phyloP scores from a whole-genome alignment of 2,329 filamentous ascomycete species.

The Sclerotinia minor region DNA sequence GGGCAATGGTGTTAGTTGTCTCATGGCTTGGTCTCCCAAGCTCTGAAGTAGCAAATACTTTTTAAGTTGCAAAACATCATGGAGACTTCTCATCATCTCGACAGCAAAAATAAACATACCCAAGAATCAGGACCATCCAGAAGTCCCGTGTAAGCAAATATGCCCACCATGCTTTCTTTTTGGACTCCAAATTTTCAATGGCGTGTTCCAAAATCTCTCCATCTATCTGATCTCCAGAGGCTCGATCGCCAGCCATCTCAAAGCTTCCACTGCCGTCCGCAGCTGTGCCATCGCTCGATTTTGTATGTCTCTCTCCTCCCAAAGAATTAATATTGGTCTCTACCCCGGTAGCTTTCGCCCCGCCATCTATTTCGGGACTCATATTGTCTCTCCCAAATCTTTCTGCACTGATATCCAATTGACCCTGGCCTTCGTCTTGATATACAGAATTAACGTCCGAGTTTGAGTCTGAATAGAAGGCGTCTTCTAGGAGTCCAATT shows the following conservation, averaged over 20 bases:
- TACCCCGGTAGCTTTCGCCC: constrained; percentile 29
- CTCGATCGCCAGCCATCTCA: constrained; percentile 26
- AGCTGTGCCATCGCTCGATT: constrained; percentile 34
- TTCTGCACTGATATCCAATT: constrained; percentile 25
- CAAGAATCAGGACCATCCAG: constrained; percentile 77
- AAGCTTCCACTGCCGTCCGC: constrained; percentile 25
- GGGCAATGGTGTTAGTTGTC: constrained; percentile 91
- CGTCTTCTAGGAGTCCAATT: constrained; percentile 39
- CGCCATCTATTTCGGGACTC: constrained; percentile 6
- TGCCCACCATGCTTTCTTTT: constrained; percentile 60
- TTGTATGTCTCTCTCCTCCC: constrained; percentile 30
- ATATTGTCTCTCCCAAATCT: constrained; percentile 21
- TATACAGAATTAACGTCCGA: constrained; percentile 16
- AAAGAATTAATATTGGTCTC: constrained; percentile 28
- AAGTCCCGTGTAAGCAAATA: constrained; percentile 86
- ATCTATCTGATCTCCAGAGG: constrained; percentile 27
- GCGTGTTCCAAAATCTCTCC: constrained; percentile 43
- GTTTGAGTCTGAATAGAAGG: constrained; percentile 31
- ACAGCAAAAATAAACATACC: constrained; percentile 48
- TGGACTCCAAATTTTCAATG: constrained; percentile 56
- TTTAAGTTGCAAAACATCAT: constrained; percentile 86
- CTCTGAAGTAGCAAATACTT: constrained; percentile 99
- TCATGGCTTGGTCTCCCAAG: constrained; percentile 80
- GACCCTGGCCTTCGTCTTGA: constrained; percentile 20
- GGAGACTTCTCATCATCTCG: constrained; percentile 29